Percentiles rank a stretch among this genome's conserved stretches.
Conservation (phyloP, 306 rosid species). For the Arachis hypogaea region DNA sequence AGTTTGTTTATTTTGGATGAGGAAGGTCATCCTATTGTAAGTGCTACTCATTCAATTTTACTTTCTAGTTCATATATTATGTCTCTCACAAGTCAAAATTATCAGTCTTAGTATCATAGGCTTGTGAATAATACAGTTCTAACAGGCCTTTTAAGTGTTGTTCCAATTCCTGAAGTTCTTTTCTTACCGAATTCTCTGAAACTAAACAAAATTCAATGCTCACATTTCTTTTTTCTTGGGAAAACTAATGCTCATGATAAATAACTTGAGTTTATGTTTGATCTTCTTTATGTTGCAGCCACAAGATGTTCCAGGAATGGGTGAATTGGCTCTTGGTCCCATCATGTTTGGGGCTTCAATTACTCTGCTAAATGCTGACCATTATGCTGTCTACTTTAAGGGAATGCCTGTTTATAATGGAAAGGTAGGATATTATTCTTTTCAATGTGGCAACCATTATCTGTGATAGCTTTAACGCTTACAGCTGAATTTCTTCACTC, state of each 20-base stretch:
- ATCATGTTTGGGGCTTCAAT: slow-evolving; percentile 81
- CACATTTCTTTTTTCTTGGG: slow-evolving; percentile 3
- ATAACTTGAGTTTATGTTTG: slow-evolving; percentile 18
- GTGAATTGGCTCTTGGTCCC: slow-evolving; percentile 94
- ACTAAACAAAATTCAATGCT: slow-evolving; percentile 14
- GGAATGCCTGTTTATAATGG: slow-evolving; percentile 88
- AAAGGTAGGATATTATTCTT: slow-evolving; percentile 56
- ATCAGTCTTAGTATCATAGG: background rate
- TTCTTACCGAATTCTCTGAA: background rate
- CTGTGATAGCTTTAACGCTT: slow-evolving; percentile 26
- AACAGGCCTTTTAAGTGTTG: background rate
- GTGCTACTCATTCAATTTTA: slow-evolving; percentile 40
- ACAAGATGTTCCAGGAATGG: slow-evolving; percentile 74
- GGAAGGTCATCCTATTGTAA: slow-evolving; percentile 76
- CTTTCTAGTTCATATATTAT: slow-evolving; percentile 24
- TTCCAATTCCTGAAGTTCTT: slow-evolving; percentile 2
- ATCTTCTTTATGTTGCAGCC: slow-evolving; percentile 54
- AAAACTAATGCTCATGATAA: background rate
- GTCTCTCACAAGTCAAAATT: background rate
- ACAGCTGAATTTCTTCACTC: slow-evolving; percentile 32
- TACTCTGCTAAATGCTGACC: slow-evolving; percentile 84
- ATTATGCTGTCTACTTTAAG: slow-evolving; percentile 80
- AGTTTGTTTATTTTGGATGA: slow-evolving; percentile 76
- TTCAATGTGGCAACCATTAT: background rate
- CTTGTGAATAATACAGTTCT: slow-evolving; percentile 24